Evolutionary conservation across 75 land plant genomes (phyloP).

Genomic region (Pinus albicaulis): DNA sequence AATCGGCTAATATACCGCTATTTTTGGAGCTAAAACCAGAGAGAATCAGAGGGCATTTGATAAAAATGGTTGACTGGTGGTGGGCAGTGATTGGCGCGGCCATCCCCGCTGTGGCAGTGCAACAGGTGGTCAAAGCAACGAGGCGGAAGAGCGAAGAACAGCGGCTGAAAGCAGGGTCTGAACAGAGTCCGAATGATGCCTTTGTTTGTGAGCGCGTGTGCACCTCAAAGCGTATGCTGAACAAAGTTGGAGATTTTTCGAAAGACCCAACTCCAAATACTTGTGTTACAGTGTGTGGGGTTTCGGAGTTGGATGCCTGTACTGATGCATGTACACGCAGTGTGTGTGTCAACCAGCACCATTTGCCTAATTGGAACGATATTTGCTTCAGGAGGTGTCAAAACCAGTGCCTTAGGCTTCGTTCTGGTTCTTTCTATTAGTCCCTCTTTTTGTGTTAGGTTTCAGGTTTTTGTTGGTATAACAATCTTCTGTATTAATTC

Average conservation of each 20-base stretch:
- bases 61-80: slow-evolving; percentile 76
- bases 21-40: too few relatives aligned
- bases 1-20: too few relatives aligned
- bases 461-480: too few relatives aligned
- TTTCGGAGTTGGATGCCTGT: slow-evolving; percentile 55
- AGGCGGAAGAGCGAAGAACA: slow-evolving; percentile 31
- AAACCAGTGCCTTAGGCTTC: slow-evolving; percentile 35
- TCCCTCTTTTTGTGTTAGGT: too few relatives aligned
- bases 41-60: too few relatives aligned
- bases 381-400: slow-evolving; percentile 37
- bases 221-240: slow-evolving; percentile 87
- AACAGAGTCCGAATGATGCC: slow-evolving; percentile 44
- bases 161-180: slow-evolving; percentile 38
- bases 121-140: slow-evolving; percentile 39
- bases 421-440: not conserved
- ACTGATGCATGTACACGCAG: slow-evolving; percentile 35
- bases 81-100: slow-evolving; percentile 75
- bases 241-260: slow-evolving; percentile 86
- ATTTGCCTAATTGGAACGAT: slow-evolving; percentile 46
- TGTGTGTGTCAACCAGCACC: slow-evolving; percentile 32
- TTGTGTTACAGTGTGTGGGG: slow-evolving; percentile 93
- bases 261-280: slow-evolving; percentile 85
- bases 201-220: slow-evolving; percentile 93
- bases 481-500: too few relatives aligned
- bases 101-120: slow-evolving; percentile 58